phyloP scores from a whole-genome alignment of 805 yeast species.

The Kodamaea leandrae region DNA sequence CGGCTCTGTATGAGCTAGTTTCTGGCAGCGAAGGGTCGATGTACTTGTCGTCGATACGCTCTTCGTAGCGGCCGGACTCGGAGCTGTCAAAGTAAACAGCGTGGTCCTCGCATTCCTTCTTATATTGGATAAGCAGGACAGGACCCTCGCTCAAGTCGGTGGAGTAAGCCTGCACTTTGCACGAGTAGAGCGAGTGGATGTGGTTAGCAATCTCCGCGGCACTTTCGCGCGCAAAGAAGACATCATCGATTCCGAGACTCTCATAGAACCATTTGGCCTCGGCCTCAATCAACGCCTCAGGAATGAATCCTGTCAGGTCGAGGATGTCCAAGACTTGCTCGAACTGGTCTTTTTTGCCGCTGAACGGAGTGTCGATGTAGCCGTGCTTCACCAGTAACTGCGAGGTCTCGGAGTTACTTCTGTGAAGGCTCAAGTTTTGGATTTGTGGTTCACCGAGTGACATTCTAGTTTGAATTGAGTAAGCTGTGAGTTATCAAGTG shows the following conservation, averaged over 20 bases:
- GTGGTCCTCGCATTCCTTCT: slow-evolving; percentile 76
- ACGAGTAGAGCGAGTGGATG: slow-evolving; percentile 85
- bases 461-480: not conserved
- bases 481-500: not conserved
- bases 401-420: slow-evolving; percentile 25
- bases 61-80: slow-evolving; percentile 60
- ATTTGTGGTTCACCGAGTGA: slow-evolving; percentile 2
- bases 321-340: slow-evolving; percentile 77
- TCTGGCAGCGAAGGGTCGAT: slow-evolving; percentile 51
- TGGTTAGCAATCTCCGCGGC: slow-evolving; percentile 78
- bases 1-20: slow-evolving; percentile 60
- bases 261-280: slow-evolving; percentile 92
- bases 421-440: slow-evolving; percentile 23
- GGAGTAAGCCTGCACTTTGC: slow-evolving; percentile 87
- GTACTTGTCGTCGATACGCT: slow-evolving; percentile 76
- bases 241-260: slow-evolving; percentile 84
- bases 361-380: slow-evolving; percentile 72
- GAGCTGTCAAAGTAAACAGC: slow-evolving; percentile 88
- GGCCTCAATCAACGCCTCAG: slow-evolving; percentile 77
- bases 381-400: slow-evolving; percentile 47
- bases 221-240: slow-evolving; percentile 83
- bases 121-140: slow-evolving; percentile 59
- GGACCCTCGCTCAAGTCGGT: slow-evolving; percentile 39
- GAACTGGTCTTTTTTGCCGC: slow-evolving; percentile 78
- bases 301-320: slow-evolving; percentile 84